Percentiles rank a stretch among this genome's conserved stretches.
These are phyloP conservation scores for Ascochyta koolunga DNA, from an alignment of 2,329 filamentous ascomycete genomes.

Conservation along the genomic window DNA sequence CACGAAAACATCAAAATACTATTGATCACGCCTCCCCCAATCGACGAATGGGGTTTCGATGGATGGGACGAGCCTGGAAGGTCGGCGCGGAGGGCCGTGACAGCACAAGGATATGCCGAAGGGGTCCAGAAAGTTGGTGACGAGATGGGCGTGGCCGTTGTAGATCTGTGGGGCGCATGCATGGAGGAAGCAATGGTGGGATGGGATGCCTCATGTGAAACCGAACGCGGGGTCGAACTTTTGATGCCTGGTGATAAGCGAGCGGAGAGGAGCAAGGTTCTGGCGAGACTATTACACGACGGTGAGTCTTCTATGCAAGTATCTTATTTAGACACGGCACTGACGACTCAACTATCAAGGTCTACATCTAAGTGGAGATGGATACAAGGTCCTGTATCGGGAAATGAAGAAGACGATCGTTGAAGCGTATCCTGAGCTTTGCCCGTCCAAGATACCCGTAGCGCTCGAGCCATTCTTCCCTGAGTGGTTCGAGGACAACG, in stretches of 20 bases:
- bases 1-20: slow-evolving; percentile 6
- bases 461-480: slow-evolving; percentile 18
- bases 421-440: slow-evolving; percentile 6
- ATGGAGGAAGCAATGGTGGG: slow-evolving; percentile 10
- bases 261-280: slow-evolving; percentile 2
- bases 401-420: slow-evolving; percentile 12
- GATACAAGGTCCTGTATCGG: slow-evolving; percentile 5
- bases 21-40: slow-evolving; percentile 7
- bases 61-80: slow-evolving; percentile 16
- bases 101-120: slow-evolving; percentile 9
- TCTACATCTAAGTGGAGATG: slow-evolving; percentile 11
- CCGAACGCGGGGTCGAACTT: slow-evolving; percentile 6
- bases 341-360: neutral
- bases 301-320: neutral
- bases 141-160: slow-evolving; percentile 1
- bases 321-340: neutral
- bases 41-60: slow-evolving; percentile 12
- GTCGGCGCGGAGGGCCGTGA: slow-evolving; percentile 16
- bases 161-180: slow-evolving; percentile 14
- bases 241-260: slow-evolving; percentile 10
- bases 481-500: slow-evolving; percentile 11
- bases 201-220: neutral
- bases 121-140: slow-evolving; percentile 4
- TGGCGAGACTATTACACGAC: slow-evolving; percentile 11
- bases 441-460: slow-evolving; percentile 8